Conservation (phyloP, 768 basidiomycete species). For the Gyrodon lividus region DNA sequence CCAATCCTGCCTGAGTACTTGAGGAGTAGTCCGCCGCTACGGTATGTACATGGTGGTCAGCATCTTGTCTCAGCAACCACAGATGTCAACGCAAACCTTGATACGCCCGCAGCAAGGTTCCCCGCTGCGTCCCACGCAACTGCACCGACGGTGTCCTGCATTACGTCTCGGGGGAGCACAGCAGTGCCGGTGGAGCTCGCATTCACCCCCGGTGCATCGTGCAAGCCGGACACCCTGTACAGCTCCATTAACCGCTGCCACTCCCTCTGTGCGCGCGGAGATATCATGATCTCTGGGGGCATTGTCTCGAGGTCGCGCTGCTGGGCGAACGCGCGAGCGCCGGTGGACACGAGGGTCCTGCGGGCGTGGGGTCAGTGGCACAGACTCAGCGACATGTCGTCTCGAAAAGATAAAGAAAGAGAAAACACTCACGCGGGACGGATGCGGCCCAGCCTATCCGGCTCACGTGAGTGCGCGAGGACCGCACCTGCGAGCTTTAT, state of each 20-base stretch:
- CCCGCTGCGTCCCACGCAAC: conserved; percentile 49
- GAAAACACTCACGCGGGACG: conserved; percentile 57
- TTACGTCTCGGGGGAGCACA: conserved; percentile 26
- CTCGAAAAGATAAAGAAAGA: not conserved
- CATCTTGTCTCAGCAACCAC: not conserved
- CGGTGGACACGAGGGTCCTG: conserved; percentile 61
- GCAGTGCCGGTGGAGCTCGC: not conserved
- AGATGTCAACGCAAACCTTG: conserved; percentile 46
- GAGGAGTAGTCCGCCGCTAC: conserved; percentile 75
- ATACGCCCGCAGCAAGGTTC: conserved; percentile 68
- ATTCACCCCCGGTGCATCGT: conserved; percentile 12
- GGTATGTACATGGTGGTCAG: not conserved
- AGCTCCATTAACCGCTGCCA: conserved; percentile 63
- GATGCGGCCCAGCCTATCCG: conserved; percentile 58
- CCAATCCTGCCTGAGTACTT: conserved; percentile 75
- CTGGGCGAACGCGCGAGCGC: conserved; percentile 58
- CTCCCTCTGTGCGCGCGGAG: conserved; percentile 45
- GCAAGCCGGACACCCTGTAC: conserved; percentile 35
- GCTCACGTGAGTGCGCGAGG: conserved; percentile 50
- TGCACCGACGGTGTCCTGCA: conserved; percentile 86
- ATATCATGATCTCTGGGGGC: conserved; percentile 45
- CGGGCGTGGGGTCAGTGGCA: not conserved
- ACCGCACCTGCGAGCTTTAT: conserved; percentile 58
- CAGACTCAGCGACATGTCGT: not conserved
- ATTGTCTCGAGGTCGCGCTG: conserved; percentile 33